Percentiles rank a stretch among this genome's conserved stretches.
Conservation (phyloP, 2,329 filamentous ascomycete genomes). For the Phyllosticta paracitricarpa region DNA sequence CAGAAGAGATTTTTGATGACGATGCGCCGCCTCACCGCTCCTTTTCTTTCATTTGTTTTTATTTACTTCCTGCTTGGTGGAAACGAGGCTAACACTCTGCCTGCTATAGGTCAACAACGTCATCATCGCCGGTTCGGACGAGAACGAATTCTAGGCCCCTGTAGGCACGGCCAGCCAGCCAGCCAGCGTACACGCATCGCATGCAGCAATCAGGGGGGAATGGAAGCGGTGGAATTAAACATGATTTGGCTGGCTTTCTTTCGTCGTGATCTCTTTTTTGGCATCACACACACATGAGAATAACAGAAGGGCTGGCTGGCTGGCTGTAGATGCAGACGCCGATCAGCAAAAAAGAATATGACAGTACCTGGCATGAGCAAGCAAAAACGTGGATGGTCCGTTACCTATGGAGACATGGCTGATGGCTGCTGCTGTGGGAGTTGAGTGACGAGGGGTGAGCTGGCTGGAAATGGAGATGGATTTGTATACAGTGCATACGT, state of each 20-base stretch:
- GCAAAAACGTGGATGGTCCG: no score
- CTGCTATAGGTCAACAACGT: constrained; percentile 67
- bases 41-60: background rate
- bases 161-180: background rate
- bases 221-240: background rate
- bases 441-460: no score
- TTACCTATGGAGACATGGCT: no score
- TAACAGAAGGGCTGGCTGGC: background rate
- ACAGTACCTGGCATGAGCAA: no score
- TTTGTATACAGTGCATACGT: no score
- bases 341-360: no score
- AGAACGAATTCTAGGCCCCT: constrained; percentile 61
- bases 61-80: no score
- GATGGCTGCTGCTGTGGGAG: no score
- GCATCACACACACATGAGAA: background rate
- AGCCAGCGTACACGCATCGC: background rate
- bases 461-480: no score
- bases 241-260: no score
- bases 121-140: constrained; percentile 78
- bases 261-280: background rate
- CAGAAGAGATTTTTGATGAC: background rate
- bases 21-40: constrained; percentile 5
- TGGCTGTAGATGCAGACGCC: no score
- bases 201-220: background rate
- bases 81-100: background rate